Evolutionary conservation across 2,329 filamentous ascomycete species (phyloP).

Genomic region (Epichloe baconii): DNA sequence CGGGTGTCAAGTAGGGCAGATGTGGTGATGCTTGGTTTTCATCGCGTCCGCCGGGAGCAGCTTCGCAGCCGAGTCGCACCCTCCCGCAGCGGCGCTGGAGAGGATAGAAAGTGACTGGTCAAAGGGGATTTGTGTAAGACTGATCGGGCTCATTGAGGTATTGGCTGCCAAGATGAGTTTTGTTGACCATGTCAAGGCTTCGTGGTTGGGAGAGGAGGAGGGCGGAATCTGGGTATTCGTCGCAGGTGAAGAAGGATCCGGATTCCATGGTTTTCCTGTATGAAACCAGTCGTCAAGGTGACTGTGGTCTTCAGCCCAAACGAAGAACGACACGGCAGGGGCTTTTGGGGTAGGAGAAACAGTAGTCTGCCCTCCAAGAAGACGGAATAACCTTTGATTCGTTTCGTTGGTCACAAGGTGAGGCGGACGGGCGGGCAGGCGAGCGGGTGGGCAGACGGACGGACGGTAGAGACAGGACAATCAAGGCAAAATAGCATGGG

Average conservation of each 20-base stretch:
- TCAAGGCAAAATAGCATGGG: not conserved
- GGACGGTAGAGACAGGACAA: too few species aligned
- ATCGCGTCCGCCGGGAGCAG: not conserved
- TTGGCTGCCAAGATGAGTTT: not conserved
- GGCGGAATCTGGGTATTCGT: not conserved
- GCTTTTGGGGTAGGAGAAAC: not conserved
- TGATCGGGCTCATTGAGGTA: not conserved
- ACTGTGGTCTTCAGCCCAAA: not conserved
- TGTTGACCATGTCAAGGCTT: not conserved
- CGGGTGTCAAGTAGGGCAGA: constrained; percentile 2
- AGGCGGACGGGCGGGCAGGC: not conserved
- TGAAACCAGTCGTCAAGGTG: not conserved
- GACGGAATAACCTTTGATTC: not conserved
- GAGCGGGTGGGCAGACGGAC: too few species aligned
- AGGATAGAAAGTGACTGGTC: not conserved
- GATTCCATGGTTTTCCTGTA: not conserved
- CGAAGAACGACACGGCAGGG: not conserved
- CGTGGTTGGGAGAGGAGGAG: not conserved
- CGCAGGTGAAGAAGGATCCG: not conserved
- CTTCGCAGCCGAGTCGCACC: not conserved
- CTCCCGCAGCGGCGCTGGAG: not conserved
- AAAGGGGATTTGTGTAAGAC: too few species aligned
- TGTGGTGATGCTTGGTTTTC: not conserved
- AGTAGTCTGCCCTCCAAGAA: not conserved
- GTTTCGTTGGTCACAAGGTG: not conserved